Base-by-base conservation (phyloP, 371 early-diverging fungal species). In the Rhizomucor pusillus region DNA sequence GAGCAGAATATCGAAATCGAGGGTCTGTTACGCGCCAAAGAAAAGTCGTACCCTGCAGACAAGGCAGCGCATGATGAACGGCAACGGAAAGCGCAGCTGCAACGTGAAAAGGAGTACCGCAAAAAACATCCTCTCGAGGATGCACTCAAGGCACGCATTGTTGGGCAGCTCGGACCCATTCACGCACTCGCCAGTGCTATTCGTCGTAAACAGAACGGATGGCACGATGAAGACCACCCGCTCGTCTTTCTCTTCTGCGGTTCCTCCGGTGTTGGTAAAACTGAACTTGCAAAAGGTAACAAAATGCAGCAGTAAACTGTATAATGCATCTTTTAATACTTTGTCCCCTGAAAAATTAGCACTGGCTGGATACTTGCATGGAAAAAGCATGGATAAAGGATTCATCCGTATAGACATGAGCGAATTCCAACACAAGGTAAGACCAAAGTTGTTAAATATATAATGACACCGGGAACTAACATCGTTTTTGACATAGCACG, bases 201-300 rank as follows among this genome's bases (percentile, higher is more conserved):
- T 54, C 58, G 86, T 18, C 67, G 83, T 18, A 80, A 81, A 43
- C 80, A 85, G 54, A 85, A 86, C 40, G 87, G 87, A 1, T 81
- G 88, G 76, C 73, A 77, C 43, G 79, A 80, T 52, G 73, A 80
- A 49, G 81, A 86, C 25, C 80, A 80, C 58, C 90, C 90, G 0
- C 68, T 90, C 34, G 90, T 86, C 0, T 89, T 89, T 59, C 56
- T 89, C 51, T 85, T 89, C 55, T 75, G 87, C 50, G 89, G 89
- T 14, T 82, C 86, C 11, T 84, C 86, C 18, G 89, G 89, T 54
- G 83, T 87, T 19, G 89, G 89, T 39, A 89, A 89, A 62, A 89
- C 89, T 1, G 86, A 87, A 54, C 67, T 87, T 22, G 86, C 87
- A 1, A 89, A 89, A 69, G 75, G 73, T 73, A 78, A 39, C 46